Base-by-base conservation (phyloP, 2,329 filamentous ascomycete genomes). In the Tolypocladium paradoxum region DNA sequence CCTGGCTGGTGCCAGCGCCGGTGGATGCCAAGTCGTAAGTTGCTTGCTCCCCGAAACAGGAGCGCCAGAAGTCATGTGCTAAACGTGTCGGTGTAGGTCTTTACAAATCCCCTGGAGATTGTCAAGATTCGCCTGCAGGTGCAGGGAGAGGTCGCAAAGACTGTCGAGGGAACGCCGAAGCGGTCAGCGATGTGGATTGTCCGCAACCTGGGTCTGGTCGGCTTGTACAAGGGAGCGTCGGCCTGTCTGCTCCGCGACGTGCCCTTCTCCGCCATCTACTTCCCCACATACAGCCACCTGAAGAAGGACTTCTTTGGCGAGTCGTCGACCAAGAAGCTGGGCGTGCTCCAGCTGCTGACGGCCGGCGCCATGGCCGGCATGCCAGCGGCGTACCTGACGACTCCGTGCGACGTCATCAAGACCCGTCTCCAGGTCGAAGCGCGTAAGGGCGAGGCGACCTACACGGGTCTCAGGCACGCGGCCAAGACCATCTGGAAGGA, bases 111-210 rank as follows among this genome's bases (percentile, higher is more conserved):
- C 29, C 83, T 99, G 20, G 93, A 99, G 71, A 99, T 99, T 66
- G 93, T 99, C 76, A 99, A 99, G 78, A 99, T 99, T 67, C 88
- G 93, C 60, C 83, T 99, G 51, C 93, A 99, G 71, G 88, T 99
- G 27, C 93, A 99, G 75, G 93, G 93, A 55, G 93, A 99, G 72
- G 84, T 96, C 43, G 86, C 90, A 59, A 97, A 96, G 76, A 87
- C 78, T 48, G 83, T 89, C 29, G 87, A 93, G 58, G 86, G 85
- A 54, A 81, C 87, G 18, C 89, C 88, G 51, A 91, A 87, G 71
- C 87, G 93, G 60, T 96, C 91, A 12, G 93, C 93, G 54, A 88
- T 97, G 76, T 99, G 93, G 93, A 97, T 99, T 62, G 87, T 97
- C 56, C 85, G 85, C 68, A 96, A 99, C 72, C 77, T 99, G 57